Evolutionary conservation across 805 yeast genomes (phyloP).

Genomic region (Yarrowia sp.): DNA sequence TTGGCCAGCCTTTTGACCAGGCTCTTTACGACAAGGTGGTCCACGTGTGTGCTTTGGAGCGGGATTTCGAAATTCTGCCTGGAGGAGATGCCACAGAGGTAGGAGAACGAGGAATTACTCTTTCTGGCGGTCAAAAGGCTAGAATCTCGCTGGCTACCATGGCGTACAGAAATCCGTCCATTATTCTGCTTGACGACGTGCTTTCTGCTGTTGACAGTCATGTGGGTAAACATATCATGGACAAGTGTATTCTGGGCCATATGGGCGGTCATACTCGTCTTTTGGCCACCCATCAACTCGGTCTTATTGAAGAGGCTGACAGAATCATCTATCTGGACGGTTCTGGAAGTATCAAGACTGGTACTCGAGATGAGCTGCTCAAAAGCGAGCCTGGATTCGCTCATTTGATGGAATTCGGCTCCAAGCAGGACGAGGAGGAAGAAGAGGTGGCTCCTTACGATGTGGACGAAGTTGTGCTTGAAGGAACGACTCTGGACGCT

Average conservation of each 20-base stretch:
- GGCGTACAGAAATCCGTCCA: slow-evolving; percentile 61
- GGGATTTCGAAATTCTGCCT: slow-evolving; percentile 60
- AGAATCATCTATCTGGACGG: slow-evolving; percentile 60
- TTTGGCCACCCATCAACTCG: slow-evolving; percentile 71
- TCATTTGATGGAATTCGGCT: slow-evolving; percentile 44
- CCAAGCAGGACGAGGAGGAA: slow-evolving; percentile 38
- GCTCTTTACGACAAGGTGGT: slow-evolving; percentile 51
- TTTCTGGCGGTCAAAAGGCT: slow-evolving; percentile 86
- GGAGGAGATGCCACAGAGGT: slow-evolving; percentile 75
- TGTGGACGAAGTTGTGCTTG: background rate
- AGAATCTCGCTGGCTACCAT: slow-evolving; percentile 75
- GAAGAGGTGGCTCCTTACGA: slow-evolving; percentile 29
- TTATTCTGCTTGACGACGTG: slow-evolving; percentile 70
- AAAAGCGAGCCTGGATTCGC: slow-evolving; percentile 46
- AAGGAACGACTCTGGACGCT: background rate
- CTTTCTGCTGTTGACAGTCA: slow-evolving; percentile 80
- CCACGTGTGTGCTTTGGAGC: slow-evolving; percentile 58
- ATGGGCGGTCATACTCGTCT: slow-evolving; percentile 55
- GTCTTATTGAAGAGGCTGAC: slow-evolving; percentile 60
- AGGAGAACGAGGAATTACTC: slow-evolving; percentile 79
- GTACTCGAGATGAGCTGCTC: slow-evolving; percentile 55
- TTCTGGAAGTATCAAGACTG: slow-evolving; percentile 59
- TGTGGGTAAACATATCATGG: slow-evolving; percentile 72
- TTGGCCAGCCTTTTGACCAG: slow-evolving; percentile 55
- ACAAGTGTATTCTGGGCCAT: slow-evolving; percentile 57